Base-by-base conservation (phyloP, 345 rosid species). In the Mercurialis annua region DNA sequence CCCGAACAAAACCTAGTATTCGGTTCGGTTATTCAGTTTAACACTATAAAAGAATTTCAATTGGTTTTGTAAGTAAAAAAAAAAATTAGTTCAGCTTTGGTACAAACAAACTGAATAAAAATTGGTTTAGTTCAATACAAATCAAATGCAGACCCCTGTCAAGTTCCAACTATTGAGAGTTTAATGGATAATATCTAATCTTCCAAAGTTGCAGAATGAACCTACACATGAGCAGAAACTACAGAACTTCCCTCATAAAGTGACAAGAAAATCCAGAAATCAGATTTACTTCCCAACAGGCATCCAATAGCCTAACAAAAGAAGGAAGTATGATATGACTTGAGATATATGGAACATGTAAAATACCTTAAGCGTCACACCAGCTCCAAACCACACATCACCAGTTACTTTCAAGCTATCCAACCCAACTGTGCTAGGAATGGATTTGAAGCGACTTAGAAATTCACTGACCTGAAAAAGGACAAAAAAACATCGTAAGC, bases 311-410 rank as follows among this genome's bases (percentile, higher is more conserved):
- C 9, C 11, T 14, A 40, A 40, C 11, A 54, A 56, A n/a, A 29
- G 7, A 5, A 18, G 18, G 21, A 20, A 27, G 33, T 31, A 34
- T 34, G 40, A 57, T 17, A 31, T 5, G 5, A 26, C 18, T 6
- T 18, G 66, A 46, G 16, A 31, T 29, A 26, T 43, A 29, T n/a
- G 53, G 24, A 27, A 49, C 20, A 17, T 44, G 36, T 29, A 26
- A 40, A 6, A 64, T 82, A 87, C 92, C 92, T 84, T 84, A 44
- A 87, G 86, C 23, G 52, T 71, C 24, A 87, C 24, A 34, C 70
- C 83, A 59, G 83, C 75, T 58, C 89, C 92, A 80, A 87, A 84
- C 87, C 89, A 81, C 54, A 84, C 92, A 62, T 87, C 89, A 55
- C 92, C 87, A 31, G 52, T 64, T 67, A 83, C 87, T 71, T 78